Conservation (phyloP, 768 basidiomycete genomes). For the Hirschioporus abietinus region DNA sequence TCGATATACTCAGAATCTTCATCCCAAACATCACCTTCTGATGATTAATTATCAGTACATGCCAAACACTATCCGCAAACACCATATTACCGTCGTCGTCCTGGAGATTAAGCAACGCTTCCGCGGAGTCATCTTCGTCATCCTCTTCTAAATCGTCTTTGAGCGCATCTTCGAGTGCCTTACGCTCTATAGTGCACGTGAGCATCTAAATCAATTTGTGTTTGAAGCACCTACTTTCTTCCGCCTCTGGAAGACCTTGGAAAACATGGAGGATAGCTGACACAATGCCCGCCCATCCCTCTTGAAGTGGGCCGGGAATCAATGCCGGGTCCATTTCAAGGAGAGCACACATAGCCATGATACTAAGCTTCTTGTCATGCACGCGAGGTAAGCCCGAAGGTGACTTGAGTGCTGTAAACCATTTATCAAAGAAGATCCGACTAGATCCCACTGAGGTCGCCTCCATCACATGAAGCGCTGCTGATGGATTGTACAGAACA, state of each 20-base stretch:
- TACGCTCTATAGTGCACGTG: constrained; percentile 37
- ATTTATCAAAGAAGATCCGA: constrained; percentile 75
- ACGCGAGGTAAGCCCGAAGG: constrained; percentile 63
- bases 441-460: constrained; percentile 49
- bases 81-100: constrained; percentile 54
- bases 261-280: constrained; percentile 67
- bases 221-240: constrained; percentile 47
- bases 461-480: constrained; percentile 74
- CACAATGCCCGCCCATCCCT: constrained; percentile 75
- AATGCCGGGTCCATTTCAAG: constrained; percentile 59
- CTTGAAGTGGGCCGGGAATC: constrained; percentile 55
- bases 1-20: constrained; percentile 86
- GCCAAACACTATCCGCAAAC: not conserved
- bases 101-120: constrained; percentile 56
- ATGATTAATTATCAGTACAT: constrained; percentile 4
- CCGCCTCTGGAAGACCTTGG: constrained; percentile 70
- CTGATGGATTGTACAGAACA: constrained; percentile 77
- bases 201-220: constrained; percentile 5
- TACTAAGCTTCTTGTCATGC: constrained; percentile 84
- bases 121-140: constrained; percentile 41
- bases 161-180: constrained; percentile 51
- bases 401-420: constrained; percentile 70
- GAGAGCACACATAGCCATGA: constrained; percentile 70
- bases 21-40: constrained; percentile 81
- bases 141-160: constrained; percentile 37